These are phyloP conservation scores for Salinomyces thailandicus DNA, from an alignment of 2,329 filamentous ascomycete genomes.

Conservation along the genomic window DNA sequence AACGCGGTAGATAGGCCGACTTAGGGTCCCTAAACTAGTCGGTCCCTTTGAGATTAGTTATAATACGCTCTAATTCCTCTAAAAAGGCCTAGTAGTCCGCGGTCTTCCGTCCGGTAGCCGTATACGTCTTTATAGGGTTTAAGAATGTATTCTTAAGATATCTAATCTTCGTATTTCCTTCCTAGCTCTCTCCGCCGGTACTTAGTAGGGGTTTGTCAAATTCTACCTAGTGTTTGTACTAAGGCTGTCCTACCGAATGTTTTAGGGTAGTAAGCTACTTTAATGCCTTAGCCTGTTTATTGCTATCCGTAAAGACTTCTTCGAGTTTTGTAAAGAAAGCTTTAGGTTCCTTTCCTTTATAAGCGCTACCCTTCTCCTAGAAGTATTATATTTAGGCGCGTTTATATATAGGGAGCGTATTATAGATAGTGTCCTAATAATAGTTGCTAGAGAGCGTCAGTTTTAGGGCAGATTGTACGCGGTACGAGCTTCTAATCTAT, in stretches of 20 bases:
- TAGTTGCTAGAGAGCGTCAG: not conserved
- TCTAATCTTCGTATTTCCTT: too few relatives aligned
- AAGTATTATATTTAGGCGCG: slow-evolving; percentile 4
- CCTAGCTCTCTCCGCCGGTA: slow-evolving; percentile 3
- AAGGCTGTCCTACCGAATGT: slow-evolving; percentile 4
- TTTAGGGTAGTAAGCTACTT: slow-evolving; percentile 5
- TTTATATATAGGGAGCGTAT: not conserved
- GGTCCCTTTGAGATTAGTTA: too few relatives aligned
- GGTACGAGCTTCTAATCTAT: too few relatives aligned
- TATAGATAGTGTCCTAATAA: not conserved
- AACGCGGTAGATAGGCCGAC: too few relatives aligned
- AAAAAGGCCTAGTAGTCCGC: too few relatives aligned
- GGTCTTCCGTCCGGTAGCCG: too few relatives aligned
- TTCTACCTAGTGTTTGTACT: slow-evolving; percentile 11
- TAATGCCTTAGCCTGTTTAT: slow-evolving; percentile 6
- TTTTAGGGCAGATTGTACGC: too few relatives aligned
- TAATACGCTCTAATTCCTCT: too few relatives aligned
- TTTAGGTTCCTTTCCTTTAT: slow-evolving; percentile 6
- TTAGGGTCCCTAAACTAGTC: too few relatives aligned
- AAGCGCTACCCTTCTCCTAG: slow-evolving; percentile 2
- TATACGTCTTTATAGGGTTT: too few relatives aligned
- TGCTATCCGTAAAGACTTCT: slow-evolving; percentile 8
- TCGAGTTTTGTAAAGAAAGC: slow-evolving; percentile 9
- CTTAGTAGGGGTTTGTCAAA: slow-evolving; percentile 7
- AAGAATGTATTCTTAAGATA: too few relatives aligned